Conservation (phyloP, 768 basidiomycete genomes). For the Hygrophoropsis aurantiaca region DNA sequence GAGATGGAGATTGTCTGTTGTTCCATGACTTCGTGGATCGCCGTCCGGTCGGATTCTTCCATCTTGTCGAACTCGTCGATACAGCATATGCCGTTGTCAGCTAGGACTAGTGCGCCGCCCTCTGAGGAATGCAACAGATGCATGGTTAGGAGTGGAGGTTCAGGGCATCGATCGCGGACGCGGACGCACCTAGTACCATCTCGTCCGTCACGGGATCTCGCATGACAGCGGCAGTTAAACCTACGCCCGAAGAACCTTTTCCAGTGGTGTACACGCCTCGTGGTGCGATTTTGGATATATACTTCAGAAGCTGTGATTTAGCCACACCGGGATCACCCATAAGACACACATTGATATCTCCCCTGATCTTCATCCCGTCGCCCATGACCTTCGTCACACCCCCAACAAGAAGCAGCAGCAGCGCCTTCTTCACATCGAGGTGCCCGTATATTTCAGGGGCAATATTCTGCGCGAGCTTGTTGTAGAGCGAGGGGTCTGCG, state of each 20-base stretch:
- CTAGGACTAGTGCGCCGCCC: constrained; percentile 98
- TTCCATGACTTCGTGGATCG: constrained; percentile 99
- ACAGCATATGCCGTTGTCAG: constrained; percentile 99
- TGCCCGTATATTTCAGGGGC: constrained; percentile 99
- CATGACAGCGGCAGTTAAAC: constrained; percentile 99
- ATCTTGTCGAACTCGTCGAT: constrained; percentile 99
- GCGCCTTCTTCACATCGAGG: constrained; percentile 94
- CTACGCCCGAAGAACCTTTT: constrained; percentile 97
- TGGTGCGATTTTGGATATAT: constrained; percentile 97
- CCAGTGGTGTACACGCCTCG: constrained; percentile 98
- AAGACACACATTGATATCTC: constrained; percentile 94
- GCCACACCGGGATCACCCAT: constrained; percentile 99
- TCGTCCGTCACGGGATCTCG: constrained; percentile 98
- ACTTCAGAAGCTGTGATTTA: constrained; percentile 95
- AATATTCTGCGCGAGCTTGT: constrained; percentile 87
- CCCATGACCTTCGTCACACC: constrained; percentile 94
- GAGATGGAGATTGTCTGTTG: constrained; percentile 99
- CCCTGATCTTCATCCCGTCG: constrained; percentile 98
- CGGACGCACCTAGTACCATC: constrained; percentile 88
- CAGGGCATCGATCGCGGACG: constrained; percentile 2
- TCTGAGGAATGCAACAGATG: constrained; percentile 49
- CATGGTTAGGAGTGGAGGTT: too few species aligned
- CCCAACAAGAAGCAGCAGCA: constrained; percentile 88
- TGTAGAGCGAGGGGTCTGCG: constrained; percentile 78
- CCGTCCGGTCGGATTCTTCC: constrained; percentile 96